These are phyloP conservation scores for Microdochium bolleyi DNA, from an alignment of 2,329 filamentous ascomycete species.

Conservation along the genomic window DNA sequence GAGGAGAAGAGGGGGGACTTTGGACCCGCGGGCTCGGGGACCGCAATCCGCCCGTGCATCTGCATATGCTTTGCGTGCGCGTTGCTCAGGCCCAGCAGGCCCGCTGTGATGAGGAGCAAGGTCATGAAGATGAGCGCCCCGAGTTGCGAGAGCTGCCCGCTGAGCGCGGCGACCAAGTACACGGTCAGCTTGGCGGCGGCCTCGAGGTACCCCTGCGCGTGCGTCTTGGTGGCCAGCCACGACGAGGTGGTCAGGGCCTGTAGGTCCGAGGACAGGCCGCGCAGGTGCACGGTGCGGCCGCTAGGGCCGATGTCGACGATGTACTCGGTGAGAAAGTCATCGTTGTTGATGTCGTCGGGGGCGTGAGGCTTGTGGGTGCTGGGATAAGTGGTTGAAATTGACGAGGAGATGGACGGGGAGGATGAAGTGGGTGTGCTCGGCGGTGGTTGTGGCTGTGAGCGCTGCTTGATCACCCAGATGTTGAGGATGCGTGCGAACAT, in stretches of 20 bases:
- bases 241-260: slow-evolving; percentile 49
- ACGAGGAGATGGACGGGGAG: slow-evolving; percentile 5
- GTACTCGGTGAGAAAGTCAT: slow-evolving; percentile 31
- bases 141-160: slow-evolving; percentile 44
- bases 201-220: slow-evolving; percentile 41
- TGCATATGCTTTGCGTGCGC: slow-evolving; percentile 34
- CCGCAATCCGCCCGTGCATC: slow-evolving; percentile 41
- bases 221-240: slow-evolving; percentile 46
- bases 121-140: slow-evolving; percentile 43
- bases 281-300: slow-evolving; percentile 41
- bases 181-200: slow-evolving; percentile 48
- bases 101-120: slow-evolving; percentile 43
- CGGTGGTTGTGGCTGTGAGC: slow-evolving; percentile 21
- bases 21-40: no score
- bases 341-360: slow-evolving; percentile 8
- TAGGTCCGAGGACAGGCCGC: slow-evolving; percentile 46
- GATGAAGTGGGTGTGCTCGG: no score
- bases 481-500: slow-evolving; percentile 48
- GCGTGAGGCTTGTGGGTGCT: no score
- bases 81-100: slow-evolving; percentile 46
- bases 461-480: slow-evolving; percentile 46
- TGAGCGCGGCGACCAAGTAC: slow-evolving; percentile 46
- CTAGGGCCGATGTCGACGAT: slow-evolving; percentile 43
- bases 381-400: slow-evolving; percentile 2
- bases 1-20: no score